Evolutionary conservation across 805 yeast genomes (phyloP), one percentile per base, ranked within the genome.

Genomic region (Yarrowia keelungensis): DNA sequence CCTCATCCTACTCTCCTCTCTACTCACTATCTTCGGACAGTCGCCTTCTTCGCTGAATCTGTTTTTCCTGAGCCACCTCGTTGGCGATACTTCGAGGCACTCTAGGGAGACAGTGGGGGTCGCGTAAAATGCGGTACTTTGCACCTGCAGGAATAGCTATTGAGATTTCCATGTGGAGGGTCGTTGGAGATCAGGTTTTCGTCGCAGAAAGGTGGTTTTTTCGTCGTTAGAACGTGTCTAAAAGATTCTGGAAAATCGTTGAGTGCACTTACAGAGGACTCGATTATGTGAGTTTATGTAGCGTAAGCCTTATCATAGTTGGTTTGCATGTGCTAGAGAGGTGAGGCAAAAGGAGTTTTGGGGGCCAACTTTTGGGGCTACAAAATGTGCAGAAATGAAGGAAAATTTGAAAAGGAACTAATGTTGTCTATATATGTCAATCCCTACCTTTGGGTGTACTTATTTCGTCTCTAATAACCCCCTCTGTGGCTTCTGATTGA

Each of bases 91-190:
- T 58, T 12, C 65, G 36, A 2, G 75, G 75, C 35, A 73, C 68
- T 8, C 71, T 50, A 1, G 75, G 75, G 15, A 73, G 66, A 16
- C 69, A 43, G 66, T 73, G 75, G 3, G 75, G 75, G 56, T 73
- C 71, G 9, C 75, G 65, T 35, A 73, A 56, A 35, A 73, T 70
- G 19, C 75, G 68, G 61, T 72, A 74, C 41, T 73, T 73, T 10
- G 75, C 75, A 12, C 73, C 69, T 3, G 66, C 56, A 11, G 75
- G 75, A 19, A 73, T 73, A 12, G 69, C 70, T 36, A 70, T 54
- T 22, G 56, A 46, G 39, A 67, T 43, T 67, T 61, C 66, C 69
- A 59, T 26, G 4, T 26, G 32, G 32, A 3, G 32, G 32, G 32
- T 26, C 32, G 32, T 26, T 26, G 32, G 32, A 26, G 7, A 26